These are phyloP conservation scores for Thermomyces lanuginosus DNA, from an alignment of 2,329 filamentous ascomycete genomes.

Conservation along the genomic window DNA sequence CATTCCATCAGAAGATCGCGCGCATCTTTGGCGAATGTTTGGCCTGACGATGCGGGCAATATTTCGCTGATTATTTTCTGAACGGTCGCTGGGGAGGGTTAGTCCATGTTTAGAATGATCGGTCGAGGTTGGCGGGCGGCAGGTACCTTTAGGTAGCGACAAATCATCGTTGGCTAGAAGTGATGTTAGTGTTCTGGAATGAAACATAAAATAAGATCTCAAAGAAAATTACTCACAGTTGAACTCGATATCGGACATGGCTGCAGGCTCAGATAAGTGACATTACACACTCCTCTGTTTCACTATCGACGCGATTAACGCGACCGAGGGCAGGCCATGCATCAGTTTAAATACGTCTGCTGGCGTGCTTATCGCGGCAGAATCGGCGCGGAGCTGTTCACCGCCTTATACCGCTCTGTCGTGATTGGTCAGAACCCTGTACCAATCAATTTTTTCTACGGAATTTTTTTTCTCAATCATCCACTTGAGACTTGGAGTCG, in stretches of 20 bases:
- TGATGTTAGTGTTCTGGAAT: constrained; percentile 2
- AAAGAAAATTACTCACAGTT: constrained; percentile 27
- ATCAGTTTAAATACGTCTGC: too few species aligned
- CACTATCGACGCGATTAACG: too few species aligned
- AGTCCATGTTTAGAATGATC: too few species aligned
- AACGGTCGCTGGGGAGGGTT: constrained; percentile 40
- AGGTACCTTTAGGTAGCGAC: constrained; percentile 41
- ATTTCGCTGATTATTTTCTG: constrained; percentile 89
- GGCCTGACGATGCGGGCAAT: constrained; percentile 55
- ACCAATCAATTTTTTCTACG: too few species aligned
- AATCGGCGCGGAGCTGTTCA: too few species aligned
- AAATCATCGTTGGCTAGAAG: constrained; percentile 39
- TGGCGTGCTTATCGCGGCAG: too few species aligned
- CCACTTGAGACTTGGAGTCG: too few species aligned
- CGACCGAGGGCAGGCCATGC: too few species aligned
- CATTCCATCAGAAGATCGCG: constrained; percentile 93
- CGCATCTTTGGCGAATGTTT: constrained; percentile 87
- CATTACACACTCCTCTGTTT: too few species aligned
- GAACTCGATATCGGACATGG: constrained; percentile 41
- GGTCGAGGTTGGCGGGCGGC: neutral
- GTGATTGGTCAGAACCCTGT: too few species aligned
- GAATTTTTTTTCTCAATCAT: too few species aligned
- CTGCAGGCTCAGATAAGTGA: constrained; percentile 4
- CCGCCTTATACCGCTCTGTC: too few species aligned
- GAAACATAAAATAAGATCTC: neutral